phyloP scores from a whole-genome alignment of 2,329 filamentous ascomycete species.

The Alternaria conjuncta region DNA sequence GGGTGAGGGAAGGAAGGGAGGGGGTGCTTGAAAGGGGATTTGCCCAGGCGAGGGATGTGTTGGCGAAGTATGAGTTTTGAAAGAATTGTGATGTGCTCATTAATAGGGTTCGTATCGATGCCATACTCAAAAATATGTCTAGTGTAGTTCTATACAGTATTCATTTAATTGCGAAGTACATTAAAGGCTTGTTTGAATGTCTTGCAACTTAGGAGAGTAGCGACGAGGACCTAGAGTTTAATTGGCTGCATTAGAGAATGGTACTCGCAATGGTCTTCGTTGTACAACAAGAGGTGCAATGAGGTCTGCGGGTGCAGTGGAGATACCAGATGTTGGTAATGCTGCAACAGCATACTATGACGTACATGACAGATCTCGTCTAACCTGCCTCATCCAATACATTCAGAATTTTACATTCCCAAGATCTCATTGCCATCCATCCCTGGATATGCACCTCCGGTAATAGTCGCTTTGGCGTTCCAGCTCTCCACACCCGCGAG shows the following conservation, averaged over 20 bases:
- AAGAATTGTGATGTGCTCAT: background rate
- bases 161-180: too few species aligned
- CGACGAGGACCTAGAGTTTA: too few species aligned
- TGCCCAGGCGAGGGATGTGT: background rate
- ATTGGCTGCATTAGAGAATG: too few species aligned
- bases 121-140: too few species aligned
- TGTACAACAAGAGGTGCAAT: background rate
- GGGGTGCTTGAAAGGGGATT: background rate
- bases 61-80: background rate
- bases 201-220: too few species aligned
- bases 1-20: background rate
- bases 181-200: too few species aligned
- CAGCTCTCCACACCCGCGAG: background rate
- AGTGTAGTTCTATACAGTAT: too few species aligned
- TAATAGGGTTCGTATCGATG: too few species aligned
- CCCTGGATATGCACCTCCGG: background rate
- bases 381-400: background rate
- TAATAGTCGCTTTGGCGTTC: background rate
- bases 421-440: background rate
- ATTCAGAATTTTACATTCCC: background rate
- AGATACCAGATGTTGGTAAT: background rate
- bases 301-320: background rate
- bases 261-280: too few species aligned
- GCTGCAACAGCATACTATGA: background rate
- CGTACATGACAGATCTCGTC: background rate